Conservation (phyloP, 805 yeast species). For the Candida alai region DNA sequence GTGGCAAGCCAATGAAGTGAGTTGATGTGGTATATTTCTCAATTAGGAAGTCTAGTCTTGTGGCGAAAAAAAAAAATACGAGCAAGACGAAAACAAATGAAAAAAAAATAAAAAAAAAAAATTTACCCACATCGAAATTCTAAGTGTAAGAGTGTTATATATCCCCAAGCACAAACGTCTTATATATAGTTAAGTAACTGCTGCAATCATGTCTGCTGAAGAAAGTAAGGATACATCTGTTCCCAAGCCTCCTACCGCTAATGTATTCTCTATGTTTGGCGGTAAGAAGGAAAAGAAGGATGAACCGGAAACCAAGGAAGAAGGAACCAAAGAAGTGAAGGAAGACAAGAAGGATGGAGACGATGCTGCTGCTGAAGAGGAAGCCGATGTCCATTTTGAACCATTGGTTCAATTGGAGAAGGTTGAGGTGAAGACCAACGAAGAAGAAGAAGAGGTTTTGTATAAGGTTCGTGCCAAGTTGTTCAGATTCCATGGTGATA, state of each 20-base stretch:
- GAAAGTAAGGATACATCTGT: constrained; percentile 20
- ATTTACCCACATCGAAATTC: no score
- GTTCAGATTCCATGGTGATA: constrained; percentile 80
- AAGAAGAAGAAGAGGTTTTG: constrained; percentile 29
- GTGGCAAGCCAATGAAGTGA: not conserved
- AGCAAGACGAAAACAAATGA: constrained; percentile 1
- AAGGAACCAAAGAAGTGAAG: constrained; percentile 28
- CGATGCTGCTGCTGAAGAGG: constrained; percentile 56
- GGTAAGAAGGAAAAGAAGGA: constrained; percentile 74
- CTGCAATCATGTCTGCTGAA: constrained; percentile 13
- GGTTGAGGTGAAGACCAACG: constrained; percentile 88
- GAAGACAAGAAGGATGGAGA: constrained; percentile 41
- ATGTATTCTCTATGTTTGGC: constrained; percentile 94
- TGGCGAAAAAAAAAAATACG: constrained; percentile 3
- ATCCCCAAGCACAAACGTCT: no score
- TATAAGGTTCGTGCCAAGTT: constrained; percentile 88
- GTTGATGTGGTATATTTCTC: not conserved
- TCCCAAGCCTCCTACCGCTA: constrained; percentile 68
- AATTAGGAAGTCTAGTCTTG: constrained; percentile 3
- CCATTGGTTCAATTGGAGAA: constrained; percentile 93
- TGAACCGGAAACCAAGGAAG: constrained; percentile 30
- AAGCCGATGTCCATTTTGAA: constrained; percentile 89
- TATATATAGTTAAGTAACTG: no score
- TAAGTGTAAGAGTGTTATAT: no score
- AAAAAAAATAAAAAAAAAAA: no score